Evolutionary conservation across 208 protist species (phyloP).

Genomic region (Leishmania gerbilli): DNA sequence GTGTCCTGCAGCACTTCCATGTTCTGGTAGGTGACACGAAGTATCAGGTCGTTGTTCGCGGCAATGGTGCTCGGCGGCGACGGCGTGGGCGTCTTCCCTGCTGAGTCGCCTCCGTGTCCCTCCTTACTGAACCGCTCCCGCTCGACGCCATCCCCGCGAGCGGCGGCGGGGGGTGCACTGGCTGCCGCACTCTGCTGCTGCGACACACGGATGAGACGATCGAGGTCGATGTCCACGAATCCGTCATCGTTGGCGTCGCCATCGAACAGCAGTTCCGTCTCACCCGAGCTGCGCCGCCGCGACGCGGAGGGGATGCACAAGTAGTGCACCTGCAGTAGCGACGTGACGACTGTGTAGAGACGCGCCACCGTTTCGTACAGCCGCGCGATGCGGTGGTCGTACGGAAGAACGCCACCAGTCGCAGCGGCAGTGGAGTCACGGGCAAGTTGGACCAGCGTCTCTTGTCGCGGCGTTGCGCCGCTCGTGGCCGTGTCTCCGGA

Average conservation of each 20-base stretch:
- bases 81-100: background rate
- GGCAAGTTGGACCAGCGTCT: slow-evolving; percentile 36
- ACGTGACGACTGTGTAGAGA: slow-evolving; percentile 66
- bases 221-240: slow-evolving; percentile 73
- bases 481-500: background rate
- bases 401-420: slow-evolving; percentile 39
- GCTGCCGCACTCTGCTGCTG: slow-evolving; percentile 1
- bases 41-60: slow-evolving; percentile 60
- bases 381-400: slow-evolving; percentile 69
- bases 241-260: slow-evolving; percentile 43
- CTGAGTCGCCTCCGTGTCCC: background rate
- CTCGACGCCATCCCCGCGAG: background rate
- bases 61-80: slow-evolving; percentile 18
- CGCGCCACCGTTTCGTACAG: slow-evolving; percentile 69
- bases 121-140: slow-evolving; percentile 7
- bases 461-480: slow-evolving; percentile 18
- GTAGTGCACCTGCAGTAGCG: slow-evolving; percentile 79
- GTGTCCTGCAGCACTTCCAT: slow-evolving; percentile 58
- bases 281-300: slow-evolving; percentile 42
- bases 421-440: slow-evolving; percentile 25
- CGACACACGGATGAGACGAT: slow-evolving; percentile 50
- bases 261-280: slow-evolving; percentile 66
- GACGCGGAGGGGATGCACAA: slow-evolving; percentile 53
- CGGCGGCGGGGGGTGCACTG: background rate
- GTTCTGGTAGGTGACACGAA: slow-evolving; percentile 67